Base-by-base conservation (phyloP, 1,284 basidiomycete species). In the Irpex sp. region DNA sequence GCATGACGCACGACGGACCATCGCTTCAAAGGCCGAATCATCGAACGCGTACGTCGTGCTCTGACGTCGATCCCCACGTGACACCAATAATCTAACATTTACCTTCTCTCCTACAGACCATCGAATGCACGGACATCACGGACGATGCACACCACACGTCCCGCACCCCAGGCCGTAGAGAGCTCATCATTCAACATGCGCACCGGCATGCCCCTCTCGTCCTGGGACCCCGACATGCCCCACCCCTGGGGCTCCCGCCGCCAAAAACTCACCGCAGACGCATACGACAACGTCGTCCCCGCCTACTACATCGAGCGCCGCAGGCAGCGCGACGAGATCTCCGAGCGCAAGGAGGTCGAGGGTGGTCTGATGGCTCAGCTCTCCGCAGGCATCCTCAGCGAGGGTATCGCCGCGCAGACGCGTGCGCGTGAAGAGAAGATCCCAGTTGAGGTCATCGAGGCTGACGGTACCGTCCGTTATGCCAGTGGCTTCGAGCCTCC, bases 291-390 rank as follows among this genome's bases (percentile, higher is more conserved):
- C 61, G 67, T 71, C 54, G 72, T 74, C 33, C 73, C 72, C 6
- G 64, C 66, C 0, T 74, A 70, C 63, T 74, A 74, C 65, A 64
- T 75, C 58, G 70, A 74, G 59, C 70, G 73, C 63, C 73, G 73
- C 66, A 68, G 66, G 47, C 71, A 75, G 64, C 71, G 72, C 58
- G 68, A 72, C 48, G 62, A 67, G 2, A 71, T 77, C 64, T 64
- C 69, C 3, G 66, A 73, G 64, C 66, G 73, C 52, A 74, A 75
- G 67, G 71, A 72, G 57, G 66, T 71, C 55, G 72, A 75, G 59
- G 72, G 72, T 42, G 64, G 68, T 8, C 66, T 77, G 23, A 75
- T 77, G 72, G 67, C 70, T 49, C 69, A 73, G 58, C 72, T 75
- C 55, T 71, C 67, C 61, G 72, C 71, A 3, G 71, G 73, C 35